phyloP scores from a whole-genome alignment of 768 basidiomycete genomes.

The Jaapia argillacea region DNA sequence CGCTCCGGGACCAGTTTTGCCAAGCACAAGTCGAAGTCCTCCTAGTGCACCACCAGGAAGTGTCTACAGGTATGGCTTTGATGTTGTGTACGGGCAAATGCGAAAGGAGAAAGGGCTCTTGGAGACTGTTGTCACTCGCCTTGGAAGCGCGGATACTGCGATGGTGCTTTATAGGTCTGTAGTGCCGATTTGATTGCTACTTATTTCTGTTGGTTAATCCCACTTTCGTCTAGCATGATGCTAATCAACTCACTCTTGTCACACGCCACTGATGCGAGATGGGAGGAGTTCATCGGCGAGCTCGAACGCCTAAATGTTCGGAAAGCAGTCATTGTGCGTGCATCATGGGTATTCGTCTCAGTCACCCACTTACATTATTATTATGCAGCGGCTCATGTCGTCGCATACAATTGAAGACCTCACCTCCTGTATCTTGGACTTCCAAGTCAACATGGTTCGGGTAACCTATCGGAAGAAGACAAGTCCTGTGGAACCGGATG shows the following conservation, averaged over 20 bases:
- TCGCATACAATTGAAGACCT: constrained; percentile 74
- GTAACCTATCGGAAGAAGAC: constrained; percentile 76
- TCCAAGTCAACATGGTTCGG: constrained; percentile 78
- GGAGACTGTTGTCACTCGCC: constrained; percentile 71
- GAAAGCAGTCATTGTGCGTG: constrained; percentile 71
- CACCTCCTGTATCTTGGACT: constrained; percentile 77
- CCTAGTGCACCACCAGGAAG: constrained; percentile 54
- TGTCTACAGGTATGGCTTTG: constrained; percentile 78
- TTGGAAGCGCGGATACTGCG: constrained; percentile 76
- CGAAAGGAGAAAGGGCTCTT: constrained; percentile 57
- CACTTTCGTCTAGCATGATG: constrained; percentile 56
- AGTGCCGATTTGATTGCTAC: neutral
- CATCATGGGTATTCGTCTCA: constrained; percentile 1
- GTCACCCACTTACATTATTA: neutral
- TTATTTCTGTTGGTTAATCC: neutral
- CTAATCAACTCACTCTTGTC: constrained; percentile 79
- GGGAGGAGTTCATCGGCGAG: constrained; percentile 71
- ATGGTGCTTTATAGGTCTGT: constrained; percentile 77
- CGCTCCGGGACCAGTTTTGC: constrained; percentile 44
- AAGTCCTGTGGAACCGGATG: constrained; percentile 61
- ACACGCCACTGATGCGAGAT: constrained; percentile 66
- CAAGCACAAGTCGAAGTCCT: constrained; percentile 50
- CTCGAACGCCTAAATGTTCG: constrained; percentile 70
- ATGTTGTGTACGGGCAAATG: constrained; percentile 76
- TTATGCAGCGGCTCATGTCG: constrained; percentile 65